A percentile compares a stretch with the other conserved stretches of the same genome.
These are phyloP conservation scores for Penicillium manginii DNA, from an alignment of 495 filamentous ascomycete genomes.

Conservation along the genomic window DNA sequence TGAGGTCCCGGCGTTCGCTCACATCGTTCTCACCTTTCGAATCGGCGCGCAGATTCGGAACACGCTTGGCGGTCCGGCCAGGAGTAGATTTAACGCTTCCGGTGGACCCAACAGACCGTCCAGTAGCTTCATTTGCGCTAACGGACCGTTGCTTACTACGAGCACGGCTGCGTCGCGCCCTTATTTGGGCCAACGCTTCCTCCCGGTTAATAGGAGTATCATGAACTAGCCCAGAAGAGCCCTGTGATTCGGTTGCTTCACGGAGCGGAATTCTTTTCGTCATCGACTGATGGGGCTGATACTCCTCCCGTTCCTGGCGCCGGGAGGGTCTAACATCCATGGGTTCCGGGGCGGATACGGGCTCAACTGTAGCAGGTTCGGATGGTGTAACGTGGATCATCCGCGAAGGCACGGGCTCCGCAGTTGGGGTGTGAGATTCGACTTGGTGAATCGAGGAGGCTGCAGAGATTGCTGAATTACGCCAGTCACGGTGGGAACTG, in stretches of 20 bases:
- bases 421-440: conserved; percentile 26
- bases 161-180: conserved; percentile 50
- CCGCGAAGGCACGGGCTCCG: conserved; percentile 13
- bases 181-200: conserved; percentile 55
- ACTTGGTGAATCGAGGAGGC: conserved; percentile 17
- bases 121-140: conserved; percentile 41
- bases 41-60: conserved; percentile 41
- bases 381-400: conserved; percentile 3
- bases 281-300: conserved; percentile 25
- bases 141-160: conserved; percentile 50
- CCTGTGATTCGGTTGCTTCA: conserved; percentile 26
- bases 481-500: conserved; percentile 1
- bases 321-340: conserved; percentile 22
- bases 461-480: conserved; percentile 17
- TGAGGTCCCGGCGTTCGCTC: conserved; percentile 41
- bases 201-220: conserved; percentile 53
- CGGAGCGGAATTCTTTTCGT: conserved; percentile 41
- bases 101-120: conserved; percentile 31
- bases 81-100: conserved; percentile 31
- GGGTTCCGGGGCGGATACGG: background rate
- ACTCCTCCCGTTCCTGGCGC: conserved; percentile 12
- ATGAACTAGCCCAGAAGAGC: conserved; percentile 31
- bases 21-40: conserved; percentile 34
- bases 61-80: conserved; percentile 34
- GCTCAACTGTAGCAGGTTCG: conserved; percentile 4